Conservation (phyloP, 495 filamentous ascomycete species). For the Daldinia concentrica region DNA sequence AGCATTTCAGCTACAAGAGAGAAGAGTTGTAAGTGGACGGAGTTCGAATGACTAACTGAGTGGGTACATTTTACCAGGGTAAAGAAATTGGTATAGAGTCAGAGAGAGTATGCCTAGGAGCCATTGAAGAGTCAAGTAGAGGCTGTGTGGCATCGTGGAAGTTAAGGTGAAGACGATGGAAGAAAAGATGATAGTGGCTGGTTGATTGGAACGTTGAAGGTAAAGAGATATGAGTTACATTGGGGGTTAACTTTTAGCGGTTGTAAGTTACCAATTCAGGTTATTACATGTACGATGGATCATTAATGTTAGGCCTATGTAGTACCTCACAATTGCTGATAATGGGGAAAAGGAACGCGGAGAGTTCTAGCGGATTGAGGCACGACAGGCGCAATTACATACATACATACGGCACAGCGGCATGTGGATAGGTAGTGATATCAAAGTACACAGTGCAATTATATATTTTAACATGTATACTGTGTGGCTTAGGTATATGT, state of each 20-base stretch:
- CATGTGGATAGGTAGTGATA: no score
- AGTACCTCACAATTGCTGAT: not conserved
- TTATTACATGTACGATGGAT: no score
- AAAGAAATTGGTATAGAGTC: not conserved
- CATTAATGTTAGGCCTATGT: not conserved
- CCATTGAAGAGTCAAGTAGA: not conserved
- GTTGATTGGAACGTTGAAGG: not conserved
- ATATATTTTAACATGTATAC: not conserved
- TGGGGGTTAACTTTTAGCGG: conserved; percentile 8
- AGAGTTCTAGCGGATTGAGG: no score
- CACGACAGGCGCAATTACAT: no score
- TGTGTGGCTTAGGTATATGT: not conserved
- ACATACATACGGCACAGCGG: no score
- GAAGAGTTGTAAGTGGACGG: not conserved
- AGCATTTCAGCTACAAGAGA: not conserved
- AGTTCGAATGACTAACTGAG: conserved; percentile 1
- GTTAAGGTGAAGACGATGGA: conserved; percentile 2
- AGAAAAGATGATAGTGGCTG: not conserved
- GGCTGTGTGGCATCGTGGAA: conserved; percentile 2
- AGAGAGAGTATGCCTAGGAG: conserved; percentile 1
- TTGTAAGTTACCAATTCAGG: not conserved
- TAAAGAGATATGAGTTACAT: conserved; percentile 13
- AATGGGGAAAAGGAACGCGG: not conserved
- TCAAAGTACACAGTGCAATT: not conserved
- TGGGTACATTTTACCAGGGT: not conserved